Evolutionary conservation across 768 basidiomycete species (phyloP).

Genomic region (Lepiota subincarnata): DNA sequence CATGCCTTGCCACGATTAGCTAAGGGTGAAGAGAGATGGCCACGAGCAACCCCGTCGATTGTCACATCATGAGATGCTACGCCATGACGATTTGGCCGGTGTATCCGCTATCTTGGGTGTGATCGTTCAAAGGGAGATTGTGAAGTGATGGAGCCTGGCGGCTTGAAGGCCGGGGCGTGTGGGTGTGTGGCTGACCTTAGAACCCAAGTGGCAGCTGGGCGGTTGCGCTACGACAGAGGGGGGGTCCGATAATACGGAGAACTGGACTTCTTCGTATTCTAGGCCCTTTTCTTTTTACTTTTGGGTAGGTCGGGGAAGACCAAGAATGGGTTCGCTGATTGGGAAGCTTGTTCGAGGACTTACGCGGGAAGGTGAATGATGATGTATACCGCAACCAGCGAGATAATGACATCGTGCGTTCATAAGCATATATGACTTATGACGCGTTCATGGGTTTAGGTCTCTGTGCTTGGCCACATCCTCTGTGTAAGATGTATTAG

Average conservation of each 20-base stretch:
- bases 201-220: too few relatives aligned
- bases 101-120: background rate
- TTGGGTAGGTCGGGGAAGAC: too few relatives aligned
- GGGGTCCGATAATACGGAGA: too few relatives aligned
- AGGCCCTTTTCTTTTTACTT: too few relatives aligned
- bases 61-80: background rate
- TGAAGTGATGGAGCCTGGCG: background rate
- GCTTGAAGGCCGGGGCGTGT: background rate
- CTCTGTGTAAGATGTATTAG: background rate
- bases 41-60: too few relatives aligned
- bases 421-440: background rate
- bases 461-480: background rate
- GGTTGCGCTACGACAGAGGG: too few relatives aligned
- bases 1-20: background rate
- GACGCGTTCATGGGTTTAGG: background rate
- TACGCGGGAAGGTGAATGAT: background rate
- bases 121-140: background rate
- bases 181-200: background rate
- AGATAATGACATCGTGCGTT: background rate
- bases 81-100: background rate
- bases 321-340: too few relatives aligned
- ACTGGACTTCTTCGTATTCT: too few relatives aligned
- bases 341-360: too few relatives aligned
- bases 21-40: background rate
- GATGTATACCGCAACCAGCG: background rate